Conservation (phyloP, 495 filamentous ascomycete genomes). For the Staphylotrichum tortipilum region DNA sequence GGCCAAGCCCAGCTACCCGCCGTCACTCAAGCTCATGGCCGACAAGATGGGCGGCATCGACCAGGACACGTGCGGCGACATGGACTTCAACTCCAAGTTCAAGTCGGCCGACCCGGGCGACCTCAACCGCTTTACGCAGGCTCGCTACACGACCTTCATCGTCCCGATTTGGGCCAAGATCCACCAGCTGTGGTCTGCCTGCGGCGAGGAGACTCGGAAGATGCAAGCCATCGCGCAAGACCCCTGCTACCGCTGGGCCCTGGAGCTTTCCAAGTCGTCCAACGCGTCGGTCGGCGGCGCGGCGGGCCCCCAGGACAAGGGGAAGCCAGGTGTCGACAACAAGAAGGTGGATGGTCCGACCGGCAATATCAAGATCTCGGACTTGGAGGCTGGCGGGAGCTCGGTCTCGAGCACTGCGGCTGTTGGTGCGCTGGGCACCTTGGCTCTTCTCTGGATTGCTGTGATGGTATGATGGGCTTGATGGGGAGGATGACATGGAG, state of each 20-base stretch:
- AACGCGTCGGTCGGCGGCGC: background rate
- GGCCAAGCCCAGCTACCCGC: constrained; percentile 1
- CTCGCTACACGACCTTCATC: background rate
- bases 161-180: background rate
- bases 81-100: background rate
- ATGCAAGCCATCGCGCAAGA: background rate
- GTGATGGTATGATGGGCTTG: constrained; percentile 1
- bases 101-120: background rate
- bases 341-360: background rate
- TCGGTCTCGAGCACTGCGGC: background rate
- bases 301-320: background rate
- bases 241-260: background rate
- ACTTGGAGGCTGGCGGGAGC: background rate
- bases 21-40: background rate
- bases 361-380: background rate
- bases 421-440: background rate
- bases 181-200: background rate
- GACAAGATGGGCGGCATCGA: constrained; percentile 2
- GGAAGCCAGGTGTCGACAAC: background rate
- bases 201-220: background rate
- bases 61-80: background rate
- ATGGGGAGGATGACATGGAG: background rate
- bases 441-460: background rate
- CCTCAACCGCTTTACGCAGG: background rate
- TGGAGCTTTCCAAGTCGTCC: background rate